Evolutionary conservation across 371 early-diverging fungal genomes (phyloP).

Genomic region (Lichtheimia hyalospora): DNA sequence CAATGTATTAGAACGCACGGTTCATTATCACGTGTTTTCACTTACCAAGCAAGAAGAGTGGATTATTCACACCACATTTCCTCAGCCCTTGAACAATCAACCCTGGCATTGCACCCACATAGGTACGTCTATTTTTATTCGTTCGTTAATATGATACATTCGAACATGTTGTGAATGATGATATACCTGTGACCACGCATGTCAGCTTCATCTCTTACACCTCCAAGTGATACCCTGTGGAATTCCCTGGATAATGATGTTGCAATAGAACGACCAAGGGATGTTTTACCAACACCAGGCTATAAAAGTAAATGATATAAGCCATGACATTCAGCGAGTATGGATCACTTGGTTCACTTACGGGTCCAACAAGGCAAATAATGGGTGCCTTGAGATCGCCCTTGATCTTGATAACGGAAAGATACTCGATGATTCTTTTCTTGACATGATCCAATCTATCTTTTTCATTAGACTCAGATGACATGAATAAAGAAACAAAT

Average conservation of each 20-base stretch:
- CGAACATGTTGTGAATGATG: not conserved
- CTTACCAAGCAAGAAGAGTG: slow-evolving; percentile 63
- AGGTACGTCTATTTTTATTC: slow-evolving; percentile 81
- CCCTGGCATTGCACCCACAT: slow-evolving; percentile 90
- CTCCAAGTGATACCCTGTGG: slow-evolving; percentile 84
- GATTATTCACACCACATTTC: slow-evolving; percentile 78
- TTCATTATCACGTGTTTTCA: not conserved
- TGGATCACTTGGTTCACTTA: slow-evolving; percentile 14
- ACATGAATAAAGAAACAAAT: not conserved
- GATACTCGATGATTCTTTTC: slow-evolving; percentile 79
- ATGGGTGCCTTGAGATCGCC: slow-evolving; percentile 82
- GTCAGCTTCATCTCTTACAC: slow-evolving; percentile 88
- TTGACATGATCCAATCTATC: slow-evolving; percentile 72
- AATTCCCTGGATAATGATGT: slow-evolving; percentile 80
- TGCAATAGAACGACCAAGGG: slow-evolving; percentile 80
- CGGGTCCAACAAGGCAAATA: slow-evolving; percentile 77
- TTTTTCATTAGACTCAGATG: not conserved
- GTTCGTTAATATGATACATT: not conserved
- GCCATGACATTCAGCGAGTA: not conserved
- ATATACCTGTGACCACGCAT: slow-evolving; percentile 43
- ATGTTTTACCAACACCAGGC: slow-evolving; percentile 89
- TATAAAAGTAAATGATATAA: slow-evolving; percentile 5
- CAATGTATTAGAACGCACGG: not conserved
- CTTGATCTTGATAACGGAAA: slow-evolving; percentile 80
- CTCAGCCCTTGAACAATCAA: slow-evolving; percentile 76